Percentiles rank a stretch among this genome's conserved stretches.
Conservation (phyloP, 1,284 basidiomycete genomes). For the Baeospora myosura region DNA sequence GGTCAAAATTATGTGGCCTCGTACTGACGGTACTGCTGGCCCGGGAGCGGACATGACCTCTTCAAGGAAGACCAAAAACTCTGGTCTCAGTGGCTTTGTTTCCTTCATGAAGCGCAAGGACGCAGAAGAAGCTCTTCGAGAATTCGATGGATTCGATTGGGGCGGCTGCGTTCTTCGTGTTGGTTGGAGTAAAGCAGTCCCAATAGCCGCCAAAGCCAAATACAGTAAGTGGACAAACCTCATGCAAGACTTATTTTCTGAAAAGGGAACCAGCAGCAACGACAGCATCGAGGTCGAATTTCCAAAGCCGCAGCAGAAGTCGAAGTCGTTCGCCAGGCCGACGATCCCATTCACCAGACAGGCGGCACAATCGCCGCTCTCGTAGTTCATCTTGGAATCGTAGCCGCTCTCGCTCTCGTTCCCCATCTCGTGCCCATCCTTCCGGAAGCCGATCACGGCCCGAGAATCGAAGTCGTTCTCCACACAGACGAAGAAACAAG, state of each 20-base stretch:
- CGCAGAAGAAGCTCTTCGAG: slow-evolving; percentile 80
- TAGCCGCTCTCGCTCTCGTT: slow-evolving; percentile 35
- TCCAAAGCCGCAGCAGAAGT: slow-evolving; percentile 32
- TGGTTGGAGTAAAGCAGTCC: slow-evolving; percentile 94
- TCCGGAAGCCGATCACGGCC: slow-evolving; percentile 30
- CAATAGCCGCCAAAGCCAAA: slow-evolving; percentile 69
- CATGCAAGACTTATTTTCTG: background rate
- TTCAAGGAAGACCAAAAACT: slow-evolving; percentile 56
- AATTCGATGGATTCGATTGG: slow-evolving; percentile 90
- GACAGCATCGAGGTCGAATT: slow-evolving; percentile 15
- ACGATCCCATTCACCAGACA: slow-evolving; percentile 32
- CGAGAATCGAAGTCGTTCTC: slow-evolving; percentile 27
- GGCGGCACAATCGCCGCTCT: slow-evolving; percentile 28
- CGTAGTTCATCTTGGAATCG: slow-evolving; percentile 40
- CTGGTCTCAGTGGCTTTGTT: slow-evolving; percentile 88
- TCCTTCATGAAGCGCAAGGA: slow-evolving; percentile 90
- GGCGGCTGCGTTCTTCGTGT: slow-evolving; percentile 78
- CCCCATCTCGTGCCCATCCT: slow-evolving; percentile 28
- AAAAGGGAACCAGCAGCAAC: no score
- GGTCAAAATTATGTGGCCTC: slow-evolving; percentile 97
- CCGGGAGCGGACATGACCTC: slow-evolving; percentile 71
- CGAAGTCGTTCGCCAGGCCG: slow-evolving; percentile 31
- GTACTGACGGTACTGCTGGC: slow-evolving; percentile 52
- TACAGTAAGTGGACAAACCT: slow-evolving; percentile 54
- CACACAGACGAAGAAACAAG: slow-evolving; percentile 3